phyloP scores from a whole-genome alignment of 805 yeast species.

The Candida orba region DNA sequence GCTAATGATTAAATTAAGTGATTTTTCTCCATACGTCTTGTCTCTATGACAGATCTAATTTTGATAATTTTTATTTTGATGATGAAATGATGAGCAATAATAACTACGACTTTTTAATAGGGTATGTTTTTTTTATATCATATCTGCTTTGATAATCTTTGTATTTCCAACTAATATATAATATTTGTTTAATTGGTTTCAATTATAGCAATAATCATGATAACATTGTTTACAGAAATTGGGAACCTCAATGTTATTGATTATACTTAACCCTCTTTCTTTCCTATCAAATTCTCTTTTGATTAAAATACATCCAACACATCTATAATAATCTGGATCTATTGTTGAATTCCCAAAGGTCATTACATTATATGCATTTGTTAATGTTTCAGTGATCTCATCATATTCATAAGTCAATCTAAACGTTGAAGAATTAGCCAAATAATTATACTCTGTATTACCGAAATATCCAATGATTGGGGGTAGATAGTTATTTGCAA shows the following conservation, averaged over 20 bases:
- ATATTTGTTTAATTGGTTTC: neutral
- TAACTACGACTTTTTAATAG: neutral
- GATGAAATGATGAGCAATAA: neutral
- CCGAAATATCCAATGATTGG: slow-evolving; percentile 50
- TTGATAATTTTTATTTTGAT: no score
- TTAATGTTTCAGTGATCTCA: slow-evolving; percentile 39
- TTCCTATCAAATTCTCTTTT: slow-evolving; percentile 45
- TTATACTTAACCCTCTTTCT: slow-evolving; percentile 15
- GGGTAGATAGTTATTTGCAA: slow-evolving; percentile 27
- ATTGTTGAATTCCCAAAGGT: slow-evolving; percentile 35
- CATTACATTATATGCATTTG: slow-evolving; percentile 47
- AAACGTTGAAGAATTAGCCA: slow-evolving; percentile 54
- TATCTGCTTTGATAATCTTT: no score
- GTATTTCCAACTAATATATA: no score
- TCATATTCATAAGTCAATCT: slow-evolving; percentile 39
- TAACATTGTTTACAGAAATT: slow-evolving; percentile 31
- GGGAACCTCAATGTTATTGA: slow-evolving; percentile 22
- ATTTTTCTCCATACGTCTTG: no score
- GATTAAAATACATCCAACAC: slow-evolving; percentile 51
- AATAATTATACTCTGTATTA: slow-evolving; percentile 34
- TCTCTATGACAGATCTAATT: neutral
- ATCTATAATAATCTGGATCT: slow-evolving; percentile 32
- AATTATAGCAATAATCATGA: slow-evolving; percentile 33
- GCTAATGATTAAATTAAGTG: no score
- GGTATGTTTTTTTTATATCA: neutral